Evolutionary conservation across 2,329 filamentous ascomycete genomes (phyloP), one percentile per base, ranked within the genome.

Genomic region (Fonsecaea erecta): DNA sequence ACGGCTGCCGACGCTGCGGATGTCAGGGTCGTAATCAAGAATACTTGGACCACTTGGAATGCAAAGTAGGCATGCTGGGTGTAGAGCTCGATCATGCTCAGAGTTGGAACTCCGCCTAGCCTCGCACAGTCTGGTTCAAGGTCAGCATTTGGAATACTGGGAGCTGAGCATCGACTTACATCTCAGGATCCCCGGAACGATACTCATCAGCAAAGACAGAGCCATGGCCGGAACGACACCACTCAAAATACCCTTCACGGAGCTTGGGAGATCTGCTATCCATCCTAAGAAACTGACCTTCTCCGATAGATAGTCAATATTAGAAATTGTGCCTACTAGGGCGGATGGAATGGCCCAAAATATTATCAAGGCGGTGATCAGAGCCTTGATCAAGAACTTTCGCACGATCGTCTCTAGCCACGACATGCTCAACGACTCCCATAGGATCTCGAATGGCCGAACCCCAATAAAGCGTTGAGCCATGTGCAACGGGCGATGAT

Each of bases 31-130:
- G 91, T 90, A 55, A 97, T 87, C 54, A 97, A 80, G 77, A 97
- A 98, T 52, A 97, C 91, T 75, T 98, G 93, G 14, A 97, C 85
- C 46, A 98, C 88, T 63, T 81, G 79, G 60, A 82, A 82, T 58
- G 77, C 77, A 73, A 97, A 98, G 81, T 97, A 97, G 66, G 89
- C 90, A 71, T 92, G 94, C 75, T 98, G 92, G 0, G 92, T 93
- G 71, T 93, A 94, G 0, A 97, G 82, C 76, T 99, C 95, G 12
- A 96, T 89, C 12, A 88, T 84, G 0, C 91, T 88, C 14, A 87
- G 78, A 0, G 93, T 95, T 0, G 93, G 92, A 64, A 93, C 89
- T 35, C 94, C 94, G 24, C 90, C 84, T 30, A 91, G 79, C 74
- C 86, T 91, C 64, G 93, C 93, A 72, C 90, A 60, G 12, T 60